Base-by-base conservation (phyloP, 495 filamentous ascomycete genomes). In the Schizothecium vesticola region DNA sequence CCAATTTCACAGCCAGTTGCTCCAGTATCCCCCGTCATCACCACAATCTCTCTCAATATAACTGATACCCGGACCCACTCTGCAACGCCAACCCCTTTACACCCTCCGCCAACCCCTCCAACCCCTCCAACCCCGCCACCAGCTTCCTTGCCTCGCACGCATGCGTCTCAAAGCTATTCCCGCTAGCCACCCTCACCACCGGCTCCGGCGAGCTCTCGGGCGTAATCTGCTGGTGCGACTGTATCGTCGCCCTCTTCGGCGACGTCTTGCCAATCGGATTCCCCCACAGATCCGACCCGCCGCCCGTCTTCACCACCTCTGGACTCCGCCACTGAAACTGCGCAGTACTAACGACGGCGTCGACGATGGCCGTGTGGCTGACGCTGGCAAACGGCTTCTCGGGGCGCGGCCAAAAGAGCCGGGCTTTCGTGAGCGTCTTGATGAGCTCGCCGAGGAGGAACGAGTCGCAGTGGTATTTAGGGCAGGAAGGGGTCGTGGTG, bases 361-460 rank as follows among this genome's bases (percentile, higher is more conserved):
- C 51, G 19, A 63, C 67, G 13, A 75, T 36, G 24, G 63, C 23
- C 13, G 60, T 58, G 64, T 73, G 75, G 66, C 74, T 71, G 61
- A 72, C 21, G 5, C 66, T 73, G 5, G 60, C 24, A 26, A 70
- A 75, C 3, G 76, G 74, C 26, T 56, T 64, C 8, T 69, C 57
- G 3, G 75, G 72, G 1, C 67, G 68, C 43, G 71, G 72, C 74
- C 73, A 76, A 0, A 71, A 21, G 11, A 64, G 13, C 23, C 24
- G 22, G 3, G 56, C 26, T 6, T 56, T 36, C 19, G 23, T 66
- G 63, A 77, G 68, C 23, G 73, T 63, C 51, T 72, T 73, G 71
- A 75, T 56, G 12, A 76, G 68, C 51, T 71, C 70, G 58, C 76
- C 76, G 3, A 78, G 71, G 3, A 78, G 68, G 55, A 75, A 71